Conservation (phyloP, 1,284 basidiomycete species). For the Naganishia sp. region DNA sequence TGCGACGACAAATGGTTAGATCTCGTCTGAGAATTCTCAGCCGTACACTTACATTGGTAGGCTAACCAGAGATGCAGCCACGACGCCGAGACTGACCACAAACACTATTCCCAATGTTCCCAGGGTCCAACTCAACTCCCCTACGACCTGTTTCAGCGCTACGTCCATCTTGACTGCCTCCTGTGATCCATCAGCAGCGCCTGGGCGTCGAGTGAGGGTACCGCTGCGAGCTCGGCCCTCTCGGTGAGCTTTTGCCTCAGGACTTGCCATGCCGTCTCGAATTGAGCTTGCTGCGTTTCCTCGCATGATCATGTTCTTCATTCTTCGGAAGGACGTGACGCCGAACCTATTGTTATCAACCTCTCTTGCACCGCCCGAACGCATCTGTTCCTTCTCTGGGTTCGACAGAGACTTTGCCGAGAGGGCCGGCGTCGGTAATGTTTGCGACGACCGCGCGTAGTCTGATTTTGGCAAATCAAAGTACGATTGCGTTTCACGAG, state of each 20-base stretch:
- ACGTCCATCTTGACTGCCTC: slow-evolving; percentile 38
- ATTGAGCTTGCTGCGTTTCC: slow-evolving; percentile 25
- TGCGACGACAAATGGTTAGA: slow-evolving; percentile 23
- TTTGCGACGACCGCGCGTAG: slow-evolving; percentile 22
- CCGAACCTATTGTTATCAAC: slow-evolving; percentile 22
- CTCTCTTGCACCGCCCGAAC: background rate
- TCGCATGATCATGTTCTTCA: slow-evolving; percentile 33
- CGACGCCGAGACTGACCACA: slow-evolving; percentile 46
- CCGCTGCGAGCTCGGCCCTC: slow-evolving; percentile 22
- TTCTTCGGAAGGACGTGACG: slow-evolving; percentile 36
- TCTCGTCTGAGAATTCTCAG: background rate
- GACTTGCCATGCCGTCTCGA: slow-evolving; percentile 27
- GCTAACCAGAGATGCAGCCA: slow-evolving; percentile 45
- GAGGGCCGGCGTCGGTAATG: slow-evolving; percentile 52
- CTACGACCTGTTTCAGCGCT: slow-evolving; percentile 48
- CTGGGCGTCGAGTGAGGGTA: slow-evolving; percentile 4
- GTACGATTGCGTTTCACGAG: slow-evolving; percentile 41
- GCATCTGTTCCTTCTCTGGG: slow-evolving; percentile 24
- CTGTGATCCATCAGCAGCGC: background rate
- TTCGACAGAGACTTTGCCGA: slow-evolving; percentile 46
- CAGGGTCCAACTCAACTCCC: slow-evolving; percentile 53
- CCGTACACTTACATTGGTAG: slow-evolving; percentile 52
- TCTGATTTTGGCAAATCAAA: slow-evolving; percentile 35
- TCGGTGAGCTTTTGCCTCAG: slow-evolving; percentile 25
- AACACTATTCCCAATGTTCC: slow-evolving; percentile 47